Evolutionary conservation across 2,329 filamentous ascomycete genomes (phyloP).

Genomic region (Epichloe festucae): DNA sequence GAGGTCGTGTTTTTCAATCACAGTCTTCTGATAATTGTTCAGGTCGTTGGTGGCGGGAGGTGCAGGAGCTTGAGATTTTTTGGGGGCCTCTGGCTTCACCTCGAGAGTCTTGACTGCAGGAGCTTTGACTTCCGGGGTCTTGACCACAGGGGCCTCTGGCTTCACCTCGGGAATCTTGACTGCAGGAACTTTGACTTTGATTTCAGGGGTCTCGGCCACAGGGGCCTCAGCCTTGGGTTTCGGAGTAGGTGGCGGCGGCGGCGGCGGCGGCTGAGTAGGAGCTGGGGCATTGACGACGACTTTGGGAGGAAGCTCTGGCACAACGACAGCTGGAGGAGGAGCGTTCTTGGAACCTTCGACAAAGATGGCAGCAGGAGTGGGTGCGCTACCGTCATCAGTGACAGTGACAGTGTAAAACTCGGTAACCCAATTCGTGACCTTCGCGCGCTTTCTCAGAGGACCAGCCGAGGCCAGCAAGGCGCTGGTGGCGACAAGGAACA

Average conservation of each 20-base stretch:
- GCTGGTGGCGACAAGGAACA: conserved; percentile 31
- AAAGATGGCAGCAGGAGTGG: neutral
- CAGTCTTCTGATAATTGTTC: conserved; percentile 23
- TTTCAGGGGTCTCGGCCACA: neutral
- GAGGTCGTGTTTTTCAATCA: conserved; percentile 67
- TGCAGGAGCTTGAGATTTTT: conserved; percentile 1
- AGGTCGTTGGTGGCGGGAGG: neutral
- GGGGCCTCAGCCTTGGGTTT: neutral
- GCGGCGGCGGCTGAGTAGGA: conserved; percentile 1
- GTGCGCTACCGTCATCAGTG: conserved; percentile 15
- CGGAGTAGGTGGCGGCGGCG: conserved; percentile 3
- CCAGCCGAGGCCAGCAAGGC: conserved; percentile 32
- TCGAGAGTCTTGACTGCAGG: neutral
- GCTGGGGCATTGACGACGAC: neutral
- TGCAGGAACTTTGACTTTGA: neutral
- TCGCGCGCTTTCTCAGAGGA: conserved; percentile 28
- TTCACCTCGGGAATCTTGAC: neutral
- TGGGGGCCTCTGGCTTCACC: neutral
- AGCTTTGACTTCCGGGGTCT: neutral
- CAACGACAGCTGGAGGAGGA: neutral
- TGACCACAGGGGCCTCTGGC: neutral
- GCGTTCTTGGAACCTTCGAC: conserved; percentile 6
- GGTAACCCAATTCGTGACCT: conserved; percentile 28
- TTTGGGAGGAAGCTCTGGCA: neutral
- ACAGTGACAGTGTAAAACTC: conserved; percentile 33